Conservation (phyloP, 73 alveolate species). For the Paramecium biaurelia region DNA sequence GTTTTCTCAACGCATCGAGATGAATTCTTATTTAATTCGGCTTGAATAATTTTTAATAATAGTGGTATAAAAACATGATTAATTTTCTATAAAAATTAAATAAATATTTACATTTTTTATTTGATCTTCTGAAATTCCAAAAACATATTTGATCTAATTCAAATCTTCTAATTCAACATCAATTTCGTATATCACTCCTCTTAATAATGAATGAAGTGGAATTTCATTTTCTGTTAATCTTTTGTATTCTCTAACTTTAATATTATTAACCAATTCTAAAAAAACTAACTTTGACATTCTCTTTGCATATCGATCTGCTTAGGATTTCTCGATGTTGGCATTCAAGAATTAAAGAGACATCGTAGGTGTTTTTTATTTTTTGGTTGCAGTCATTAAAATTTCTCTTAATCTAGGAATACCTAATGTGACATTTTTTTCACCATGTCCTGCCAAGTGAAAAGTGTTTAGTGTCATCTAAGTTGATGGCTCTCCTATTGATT, state of each 20-base stretch:
- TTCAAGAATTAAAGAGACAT: conserved; percentile 88
- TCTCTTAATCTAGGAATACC: conserved; percentile 99
- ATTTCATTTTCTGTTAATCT: neutral
- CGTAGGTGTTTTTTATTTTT: conserved; percentile 92
- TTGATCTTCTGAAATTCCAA: conserved; percentile 61
- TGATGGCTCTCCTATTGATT: conserved; percentile 99
- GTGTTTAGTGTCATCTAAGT: conserved; percentile 99
- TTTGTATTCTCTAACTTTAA: conserved; percentile 78
- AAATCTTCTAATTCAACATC: conserved; percentile 79
- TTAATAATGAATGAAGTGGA: conserved; percentile 61
- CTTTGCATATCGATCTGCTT: conserved; percentile 86
- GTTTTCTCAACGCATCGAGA: neutral
- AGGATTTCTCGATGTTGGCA: conserved; percentile 62
- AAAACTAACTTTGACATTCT: conserved; percentile 82
- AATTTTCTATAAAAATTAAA: neutral
- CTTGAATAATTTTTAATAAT: neutral
- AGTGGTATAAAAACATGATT: neutral
- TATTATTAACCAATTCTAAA: conserved; percentile 83
- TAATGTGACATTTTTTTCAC: conserved; percentile 97
- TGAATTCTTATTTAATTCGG: neutral
- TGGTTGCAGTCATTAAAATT: conserved; percentile 96
- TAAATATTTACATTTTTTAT: conserved; percentile 5
- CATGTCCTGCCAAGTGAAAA: conserved; percentile 99
- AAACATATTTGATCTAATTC: conserved; percentile 74
- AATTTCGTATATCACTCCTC: conserved; percentile 79